phyloP scores from a whole-genome alignment of 306 rosid genomes.

The Sechiopsis laciniata region DNA sequence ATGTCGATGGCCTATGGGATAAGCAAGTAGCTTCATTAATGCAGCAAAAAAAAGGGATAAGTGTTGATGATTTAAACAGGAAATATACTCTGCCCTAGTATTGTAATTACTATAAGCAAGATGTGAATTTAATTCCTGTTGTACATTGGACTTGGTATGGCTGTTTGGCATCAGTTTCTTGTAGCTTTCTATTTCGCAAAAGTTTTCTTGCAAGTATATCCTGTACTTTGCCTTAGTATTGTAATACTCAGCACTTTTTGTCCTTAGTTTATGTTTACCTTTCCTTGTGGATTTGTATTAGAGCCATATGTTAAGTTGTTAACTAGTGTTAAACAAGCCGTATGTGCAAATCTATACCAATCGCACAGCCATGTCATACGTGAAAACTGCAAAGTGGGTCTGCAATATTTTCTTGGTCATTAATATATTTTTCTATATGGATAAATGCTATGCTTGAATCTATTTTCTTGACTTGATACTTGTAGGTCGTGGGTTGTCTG shows the following conservation, averaged over 20 bases:
- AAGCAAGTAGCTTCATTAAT: background rate
- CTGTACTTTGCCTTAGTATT: background rate
- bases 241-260: background rate
- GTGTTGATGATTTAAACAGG: background rate
- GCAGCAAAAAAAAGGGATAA: background rate
- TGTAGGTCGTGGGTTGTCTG: conserved; percentile 93
- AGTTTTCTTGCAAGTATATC: background rate
- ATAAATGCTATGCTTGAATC: background rate
- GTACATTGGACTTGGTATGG: background rate
- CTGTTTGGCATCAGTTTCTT: background rate
- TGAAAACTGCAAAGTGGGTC: background rate
- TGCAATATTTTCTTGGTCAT: conserved; percentile 20
- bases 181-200: background rate
- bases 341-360: background rate
- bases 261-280: background rate
- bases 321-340: background rate
- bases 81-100: background rate
- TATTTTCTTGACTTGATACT: conserved; percentile 22
- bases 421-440: background rate
- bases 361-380: background rate
- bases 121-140: background rate
- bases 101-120: conserved; percentile 5
- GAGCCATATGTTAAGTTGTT: background rate
- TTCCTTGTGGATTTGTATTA: background rate
- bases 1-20: background rate